Base-by-base conservation (phyloP, 441 rosid species). In the Gossypium davidsonii region DNA sequence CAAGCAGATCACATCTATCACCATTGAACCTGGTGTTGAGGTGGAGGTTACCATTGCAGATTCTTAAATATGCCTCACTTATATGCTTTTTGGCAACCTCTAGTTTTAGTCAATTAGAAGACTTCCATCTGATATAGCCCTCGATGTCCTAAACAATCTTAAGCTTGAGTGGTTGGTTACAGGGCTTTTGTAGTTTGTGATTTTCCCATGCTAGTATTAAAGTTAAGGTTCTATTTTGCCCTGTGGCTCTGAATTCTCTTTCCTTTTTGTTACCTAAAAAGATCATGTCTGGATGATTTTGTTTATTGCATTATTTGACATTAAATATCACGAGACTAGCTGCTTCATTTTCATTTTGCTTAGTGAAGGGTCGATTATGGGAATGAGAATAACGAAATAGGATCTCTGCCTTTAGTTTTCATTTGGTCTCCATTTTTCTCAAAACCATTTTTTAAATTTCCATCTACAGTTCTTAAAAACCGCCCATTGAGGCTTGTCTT, bases 1-100 rank as follows among this genome's bases (percentile, higher is more conserved):
- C 72, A 86, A 84, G 83, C 87, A 86, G 79, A 86, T 86, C 80
- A 86, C 86, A 25, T 84, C 89, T 48, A 86, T 86, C 55, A 84
- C 89, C 52, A 86, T 86, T 55, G 87, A 86, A 73, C 89, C 87
- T 62, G 87, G 86, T 73, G 89, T 86, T 20, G 89, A 86, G 81
- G 89, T 86, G 62, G 89, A 86, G 62, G 89, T 86, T 55, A 86
- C 89, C 25, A 86, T 86, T 37, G 88, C 89, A 0, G 88, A 83
- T 70, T 73, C 88, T 11, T 87, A 71, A 80, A 81, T 67, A 44
- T 44, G 9, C 23, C 20, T 10, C 37, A 7, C 28, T 44, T 26
- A 26, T 26, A 26, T n/a, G 6, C 20, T 52, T 79, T 76, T 61
- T 57, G 73, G 71, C 37, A 52, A 34, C 10, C 6, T 48, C n/a